Evolutionary conservation across 2,329 filamentous ascomycete genomes (phyloP).

Genomic region (Trichophyton benhamiae): DNA sequence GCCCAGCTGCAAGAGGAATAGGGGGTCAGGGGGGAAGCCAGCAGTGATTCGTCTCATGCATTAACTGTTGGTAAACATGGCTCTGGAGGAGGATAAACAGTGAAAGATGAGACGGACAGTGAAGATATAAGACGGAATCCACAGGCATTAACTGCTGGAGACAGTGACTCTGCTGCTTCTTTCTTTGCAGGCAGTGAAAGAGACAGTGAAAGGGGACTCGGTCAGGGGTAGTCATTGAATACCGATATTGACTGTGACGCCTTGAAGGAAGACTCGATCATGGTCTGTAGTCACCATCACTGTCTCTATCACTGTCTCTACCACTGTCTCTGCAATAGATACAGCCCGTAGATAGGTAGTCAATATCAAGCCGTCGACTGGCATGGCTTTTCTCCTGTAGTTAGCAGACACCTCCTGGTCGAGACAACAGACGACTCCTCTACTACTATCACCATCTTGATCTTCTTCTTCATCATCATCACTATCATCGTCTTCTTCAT

Average conservation of each 20-base stretch:
- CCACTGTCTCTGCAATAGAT: neutral
- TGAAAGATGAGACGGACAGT: neutral
- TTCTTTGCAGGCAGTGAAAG: neutral
- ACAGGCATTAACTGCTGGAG: too few relatives aligned
- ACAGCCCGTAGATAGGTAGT: neutral
- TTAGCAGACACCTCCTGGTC: neutral
- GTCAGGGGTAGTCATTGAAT: neutral
- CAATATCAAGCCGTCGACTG: neutral
- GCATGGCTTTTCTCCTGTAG: too few relatives aligned
- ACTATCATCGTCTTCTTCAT: too few relatives aligned
- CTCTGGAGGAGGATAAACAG: neutral
- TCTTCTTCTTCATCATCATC: neutral
- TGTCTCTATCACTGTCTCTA: neutral
- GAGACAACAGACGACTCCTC: neutral
- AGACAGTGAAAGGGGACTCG: neutral
- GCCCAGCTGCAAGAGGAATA: neutral
- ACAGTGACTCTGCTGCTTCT: neutral
- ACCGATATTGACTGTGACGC: neutral
- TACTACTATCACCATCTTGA: neutral
- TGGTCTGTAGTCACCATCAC: neutral
- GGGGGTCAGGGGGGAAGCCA: too few relatives aligned
- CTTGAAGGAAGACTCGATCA: neutral
- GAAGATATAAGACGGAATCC: neutral
- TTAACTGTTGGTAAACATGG: neutral
- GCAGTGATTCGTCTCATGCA: slow-evolving; percentile 1